Percentiles rank a stretch among this genome's conserved stretches.
Evolutionary conservation across 768 basidiomycete species (phyloP).

Genomic region (Hirschioporus abietinus): DNA sequence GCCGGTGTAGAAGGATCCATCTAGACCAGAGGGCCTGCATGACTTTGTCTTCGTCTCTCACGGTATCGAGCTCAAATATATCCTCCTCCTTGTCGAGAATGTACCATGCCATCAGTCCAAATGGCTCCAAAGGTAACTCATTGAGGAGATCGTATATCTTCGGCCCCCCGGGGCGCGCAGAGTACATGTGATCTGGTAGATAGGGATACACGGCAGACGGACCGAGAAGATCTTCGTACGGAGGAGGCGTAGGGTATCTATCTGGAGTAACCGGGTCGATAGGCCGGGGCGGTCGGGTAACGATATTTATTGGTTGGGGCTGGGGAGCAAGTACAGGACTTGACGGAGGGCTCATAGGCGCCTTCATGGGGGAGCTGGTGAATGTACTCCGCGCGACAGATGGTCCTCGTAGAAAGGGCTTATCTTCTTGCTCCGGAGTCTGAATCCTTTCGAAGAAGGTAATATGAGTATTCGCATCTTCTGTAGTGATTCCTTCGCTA

Average conservation of each 20-base stretch:
- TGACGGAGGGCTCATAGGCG: slow-evolving; percentile 3
- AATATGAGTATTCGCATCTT: not conserved
- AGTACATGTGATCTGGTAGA: slow-evolving; percentile 48
- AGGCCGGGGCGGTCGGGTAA: slow-evolving; percentile 9
- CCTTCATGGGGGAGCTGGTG: slow-evolving; percentile 6
- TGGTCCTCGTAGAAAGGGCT: slow-evolving; percentile 17
- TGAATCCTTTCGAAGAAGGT: not conserved
- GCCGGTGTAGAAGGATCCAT: slow-evolving; percentile 67
- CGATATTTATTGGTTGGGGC: slow-evolving; percentile 19
- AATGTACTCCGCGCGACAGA: slow-evolving; percentile 7
- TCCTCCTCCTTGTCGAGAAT: slow-evolving; percentile 73
- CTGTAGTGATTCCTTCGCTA: not conserved
- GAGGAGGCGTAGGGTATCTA: slow-evolving; percentile 37
- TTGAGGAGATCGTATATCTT: slow-evolving; percentile 61
- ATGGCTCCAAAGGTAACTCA: slow-evolving; percentile 52
- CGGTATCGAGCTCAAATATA: slow-evolving; percentile 64
- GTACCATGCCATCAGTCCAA: slow-evolving; percentile 64
- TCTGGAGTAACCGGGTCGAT: slow-evolving; percentile 8
- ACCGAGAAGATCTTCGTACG: slow-evolving; percentile 38
- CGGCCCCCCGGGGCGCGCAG: slow-evolving; percentile 63
- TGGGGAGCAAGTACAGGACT: slow-evolving; percentile 6
- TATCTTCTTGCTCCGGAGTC: not conserved
- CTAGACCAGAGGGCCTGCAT: slow-evolving; percentile 74
- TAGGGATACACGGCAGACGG: slow-evolving; percentile 49
- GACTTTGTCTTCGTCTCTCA: slow-evolving; percentile 71